Evolutionary conservation across 2,329 filamentous ascomycete species (phyloP).

Genomic region (Fusarium bulbicola): DNA sequence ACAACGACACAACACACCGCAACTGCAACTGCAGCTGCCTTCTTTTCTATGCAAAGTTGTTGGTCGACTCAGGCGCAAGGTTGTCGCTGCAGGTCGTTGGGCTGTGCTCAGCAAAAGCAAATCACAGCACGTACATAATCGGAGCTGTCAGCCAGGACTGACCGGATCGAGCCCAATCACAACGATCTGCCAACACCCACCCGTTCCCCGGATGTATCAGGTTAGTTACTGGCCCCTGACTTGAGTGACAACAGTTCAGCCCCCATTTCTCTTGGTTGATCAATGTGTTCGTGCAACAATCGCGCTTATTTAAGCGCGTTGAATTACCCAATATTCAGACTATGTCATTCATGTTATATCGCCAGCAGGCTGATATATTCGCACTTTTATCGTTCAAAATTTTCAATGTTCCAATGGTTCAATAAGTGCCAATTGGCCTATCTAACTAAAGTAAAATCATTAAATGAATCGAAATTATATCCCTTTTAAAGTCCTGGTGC

Average conservation of each 20-base stretch:
- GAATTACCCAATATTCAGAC: neutral
- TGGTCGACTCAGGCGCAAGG: neutral
- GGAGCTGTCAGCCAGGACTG: neutral
- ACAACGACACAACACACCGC: neutral
- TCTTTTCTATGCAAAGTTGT: neutral
- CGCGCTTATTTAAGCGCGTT: neutral
- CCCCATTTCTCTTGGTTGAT: neutral
- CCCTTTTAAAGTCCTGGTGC: neutral
- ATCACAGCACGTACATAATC: neutral
- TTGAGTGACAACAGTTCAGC: neutral
- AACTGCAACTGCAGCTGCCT: conserved; percentile 11
- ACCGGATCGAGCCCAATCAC: neutral
- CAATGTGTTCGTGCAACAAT: neutral
- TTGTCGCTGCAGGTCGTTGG: neutral
- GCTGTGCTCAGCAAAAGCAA: conserved; percentile 21
- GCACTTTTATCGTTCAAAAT: neutral
- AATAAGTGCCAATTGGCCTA: neutral
- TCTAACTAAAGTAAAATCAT: neutral
- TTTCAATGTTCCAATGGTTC: neutral
- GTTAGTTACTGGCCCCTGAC: neutral
- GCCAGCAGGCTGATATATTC: neutral
- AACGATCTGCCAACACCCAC: neutral
- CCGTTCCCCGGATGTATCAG: neutral
- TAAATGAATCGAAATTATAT: neutral
- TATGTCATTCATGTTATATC: neutral